Percentiles rank a stretch among this genome's conserved stretches.
These are phyloP conservation scores for Moricandia arvensis DNA, from an alignment of 345 rosid species.

Conservation along the genomic window DNA sequence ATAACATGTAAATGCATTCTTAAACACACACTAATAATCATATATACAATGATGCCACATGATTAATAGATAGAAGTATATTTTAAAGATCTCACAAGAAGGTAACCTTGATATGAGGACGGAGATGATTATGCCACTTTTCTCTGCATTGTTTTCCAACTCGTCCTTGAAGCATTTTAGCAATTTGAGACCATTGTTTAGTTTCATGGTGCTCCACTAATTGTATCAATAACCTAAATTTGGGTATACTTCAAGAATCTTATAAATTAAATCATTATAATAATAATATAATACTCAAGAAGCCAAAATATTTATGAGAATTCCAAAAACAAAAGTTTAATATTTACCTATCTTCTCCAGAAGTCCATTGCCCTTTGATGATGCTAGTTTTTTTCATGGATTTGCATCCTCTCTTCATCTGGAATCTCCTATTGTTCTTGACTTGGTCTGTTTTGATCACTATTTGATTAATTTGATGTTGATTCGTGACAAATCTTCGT, in stretches of 20 bases:
- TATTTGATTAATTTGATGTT: background rate
- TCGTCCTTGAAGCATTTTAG: conserved; percentile 76
- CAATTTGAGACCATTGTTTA: conserved; percentile 84
- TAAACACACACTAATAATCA: background rate
- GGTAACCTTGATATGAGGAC: conserved; percentile 84
- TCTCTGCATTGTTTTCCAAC: conserved; percentile 97
- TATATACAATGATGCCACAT: background rate
- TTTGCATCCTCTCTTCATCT: conserved; percentile 22
- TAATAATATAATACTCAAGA: background rate
- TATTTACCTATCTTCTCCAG: conserved; percentile 55
- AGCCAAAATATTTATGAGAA: background rate
- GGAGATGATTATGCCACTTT: conserved; percentile 95
- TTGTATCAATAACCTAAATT: conserved; percentile 51
- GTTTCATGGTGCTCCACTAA: conserved; percentile 68
- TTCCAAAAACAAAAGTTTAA: background rate
- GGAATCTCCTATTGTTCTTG: conserved; percentile 29
- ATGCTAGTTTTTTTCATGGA: conserved; percentile 31
- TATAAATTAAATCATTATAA: background rate
- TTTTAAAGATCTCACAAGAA: background rate
- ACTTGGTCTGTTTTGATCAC: conserved; percentile 14
- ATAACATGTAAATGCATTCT: background rate
- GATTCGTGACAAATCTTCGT: background rate
- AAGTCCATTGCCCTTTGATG: conserved; percentile 76
- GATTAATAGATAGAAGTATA: background rate
- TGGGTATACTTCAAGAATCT: background rate